phyloP scores from a whole-genome alignment of 495 filamentous ascomycete genomes.

The Tuber aestivum region DNA sequence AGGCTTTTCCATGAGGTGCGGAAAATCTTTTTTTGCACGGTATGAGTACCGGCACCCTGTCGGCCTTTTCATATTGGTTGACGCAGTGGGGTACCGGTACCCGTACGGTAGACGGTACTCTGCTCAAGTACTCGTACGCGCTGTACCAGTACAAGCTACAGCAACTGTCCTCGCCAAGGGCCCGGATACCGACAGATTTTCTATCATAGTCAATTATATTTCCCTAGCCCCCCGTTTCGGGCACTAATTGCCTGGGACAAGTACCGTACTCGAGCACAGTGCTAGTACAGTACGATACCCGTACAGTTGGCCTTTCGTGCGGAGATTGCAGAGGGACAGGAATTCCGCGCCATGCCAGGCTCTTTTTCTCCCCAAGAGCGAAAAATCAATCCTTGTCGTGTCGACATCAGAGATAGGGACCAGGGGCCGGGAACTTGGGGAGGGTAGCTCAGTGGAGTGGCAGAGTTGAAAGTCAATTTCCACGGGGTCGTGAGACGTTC shows the following conservation, averaged over 20 bases:
- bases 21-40: neutral
- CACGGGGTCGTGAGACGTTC: neutral
- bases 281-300: too few relatives aligned
- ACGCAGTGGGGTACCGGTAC: neutral
- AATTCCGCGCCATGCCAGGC: neutral
- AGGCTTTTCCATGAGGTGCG: neutral
- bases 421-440: neutral
- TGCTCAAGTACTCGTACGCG: neutral
- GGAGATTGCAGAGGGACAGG: neutral
- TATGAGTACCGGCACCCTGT: neutral
- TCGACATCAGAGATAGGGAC: neutral
- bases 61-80: neutral
- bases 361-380: neutral
- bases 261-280: neutral
- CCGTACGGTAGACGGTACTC: too few relatives aligned
- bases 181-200: neutral
- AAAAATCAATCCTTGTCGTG: neutral
- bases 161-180: too few relatives aligned
- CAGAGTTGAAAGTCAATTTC: neutral
- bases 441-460: neutral
- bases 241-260: neutral
- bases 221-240: neutral
- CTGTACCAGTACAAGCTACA: too few relatives aligned
- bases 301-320: neutral
- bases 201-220: neutral